phyloP scores from a whole-genome alignment of 2,329 filamentous ascomycete species.

The Tetracladium maxilliforme region DNA sequence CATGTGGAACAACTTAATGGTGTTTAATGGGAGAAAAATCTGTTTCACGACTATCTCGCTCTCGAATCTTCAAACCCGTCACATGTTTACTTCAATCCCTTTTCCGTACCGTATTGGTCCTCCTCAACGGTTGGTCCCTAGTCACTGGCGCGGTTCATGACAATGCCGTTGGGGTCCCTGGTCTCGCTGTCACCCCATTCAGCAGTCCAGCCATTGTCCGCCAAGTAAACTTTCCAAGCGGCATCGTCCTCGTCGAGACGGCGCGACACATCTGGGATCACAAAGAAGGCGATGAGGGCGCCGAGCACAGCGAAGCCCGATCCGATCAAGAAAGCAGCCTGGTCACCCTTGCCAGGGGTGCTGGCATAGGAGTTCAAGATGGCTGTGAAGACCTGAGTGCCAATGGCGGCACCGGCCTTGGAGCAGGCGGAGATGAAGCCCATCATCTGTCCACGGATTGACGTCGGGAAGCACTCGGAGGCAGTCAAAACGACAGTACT shows the following conservation, averaged over 20 bases:
- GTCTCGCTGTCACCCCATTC: constrained; percentile 15
- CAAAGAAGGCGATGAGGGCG: constrained; percentile 23
- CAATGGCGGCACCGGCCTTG: constrained; percentile 33
- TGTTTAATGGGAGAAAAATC: too few relatives aligned
- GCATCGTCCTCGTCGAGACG: constrained; percentile 27
- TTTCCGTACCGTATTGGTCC: too few relatives aligned
- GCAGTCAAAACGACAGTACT: constrained; percentile 21
- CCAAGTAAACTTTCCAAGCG: constrained; percentile 26
- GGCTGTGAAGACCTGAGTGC: constrained; percentile 32
- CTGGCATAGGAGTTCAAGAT: constrained; percentile 27
- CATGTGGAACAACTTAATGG: too few relatives aligned
- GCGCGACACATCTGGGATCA: constrained; percentile 27
- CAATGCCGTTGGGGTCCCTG: constrained; percentile 12
- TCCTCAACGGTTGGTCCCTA: too few relatives aligned
- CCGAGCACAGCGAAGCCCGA: constrained; percentile 31
- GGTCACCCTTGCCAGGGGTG: constrained; percentile 25
- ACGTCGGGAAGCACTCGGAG: constrained; percentile 32
- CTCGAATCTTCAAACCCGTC: too few relatives aligned
- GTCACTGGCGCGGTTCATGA: too few relatives aligned
- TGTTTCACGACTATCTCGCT: too few relatives aligned
- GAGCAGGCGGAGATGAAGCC: constrained; percentile 29
- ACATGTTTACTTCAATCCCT: too few relatives aligned
- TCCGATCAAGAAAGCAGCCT: constrained; percentile 33
- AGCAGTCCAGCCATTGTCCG: constrained; percentile 23
- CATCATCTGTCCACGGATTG: constrained; percentile 31